phyloP scores from a whole-genome alignment of 345 rosid species.

The Eucalyptus erythrocorys region DNA sequence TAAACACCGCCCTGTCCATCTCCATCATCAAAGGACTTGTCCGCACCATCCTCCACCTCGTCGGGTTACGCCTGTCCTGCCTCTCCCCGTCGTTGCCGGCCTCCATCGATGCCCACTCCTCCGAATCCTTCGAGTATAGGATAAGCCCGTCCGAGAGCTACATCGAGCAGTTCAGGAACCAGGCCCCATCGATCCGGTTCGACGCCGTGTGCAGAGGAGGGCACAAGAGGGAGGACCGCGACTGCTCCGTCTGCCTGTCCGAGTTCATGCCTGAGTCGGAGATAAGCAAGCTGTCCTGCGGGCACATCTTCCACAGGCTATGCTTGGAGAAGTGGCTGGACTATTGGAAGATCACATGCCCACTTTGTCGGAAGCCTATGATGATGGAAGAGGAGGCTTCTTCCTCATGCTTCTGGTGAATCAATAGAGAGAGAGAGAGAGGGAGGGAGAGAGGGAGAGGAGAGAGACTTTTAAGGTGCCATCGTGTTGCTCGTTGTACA shows the following conservation, averaged over 20 bases:
- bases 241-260: slow-evolving; percentile 9
- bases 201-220: slow-evolving; percentile 17
- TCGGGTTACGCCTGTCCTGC: slow-evolving; percentile 47
- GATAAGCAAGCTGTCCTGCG: slow-evolving; percentile 3
- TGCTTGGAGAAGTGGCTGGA: slow-evolving; percentile 12
- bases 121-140: slow-evolving; percentile 17
- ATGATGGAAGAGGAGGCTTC: slow-evolving; percentile 3
- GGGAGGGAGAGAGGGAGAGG: background rate
- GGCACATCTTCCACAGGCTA: slow-evolving; percentile 2
- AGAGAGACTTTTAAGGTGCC: background rate
- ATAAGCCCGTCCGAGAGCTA: slow-evolving; percentile 26
- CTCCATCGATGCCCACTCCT: slow-evolving; percentile 3
- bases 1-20: slow-evolving; percentile 79
- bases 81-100: slow-evolving; percentile 9
- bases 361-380: slow-evolving; percentile 4
- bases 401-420: background rate
- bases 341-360: slow-evolving; percentile 11
- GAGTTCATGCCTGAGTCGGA: slow-evolving; percentile 2
- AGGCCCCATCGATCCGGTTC: slow-evolving; percentile 38
- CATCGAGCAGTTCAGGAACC: slow-evolving; percentile 56
- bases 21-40: slow-evolving; percentile 62
- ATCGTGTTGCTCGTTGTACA: background rate
- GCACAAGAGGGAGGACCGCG: background rate
- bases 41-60: slow-evolving; percentile 46
- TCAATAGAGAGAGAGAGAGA: background rate